Evolutionary conservation across 75 land plant species (phyloP).

Genomic region (Ceratopteris richardii): DNA sequence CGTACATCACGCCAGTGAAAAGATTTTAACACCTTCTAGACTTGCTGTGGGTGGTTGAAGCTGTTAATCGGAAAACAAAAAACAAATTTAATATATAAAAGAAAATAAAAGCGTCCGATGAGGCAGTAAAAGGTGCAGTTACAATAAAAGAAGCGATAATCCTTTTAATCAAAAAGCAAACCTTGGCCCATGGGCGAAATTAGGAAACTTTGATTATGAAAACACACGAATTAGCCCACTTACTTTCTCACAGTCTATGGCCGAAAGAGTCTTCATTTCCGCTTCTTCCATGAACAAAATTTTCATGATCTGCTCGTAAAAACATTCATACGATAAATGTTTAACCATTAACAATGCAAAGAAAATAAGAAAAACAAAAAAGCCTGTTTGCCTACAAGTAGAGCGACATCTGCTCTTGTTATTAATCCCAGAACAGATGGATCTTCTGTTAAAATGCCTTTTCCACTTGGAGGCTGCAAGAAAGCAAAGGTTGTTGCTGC

Average conservation of each 20-base stretch:
- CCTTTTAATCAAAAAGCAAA: background rate
- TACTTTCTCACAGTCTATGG: slow-evolving; percentile 41
- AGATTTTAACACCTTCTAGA: slow-evolving; percentile 3
- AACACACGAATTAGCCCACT: background rate
- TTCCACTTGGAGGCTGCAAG: slow-evolving; percentile 40
- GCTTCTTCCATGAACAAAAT: slow-evolving; percentile 34
- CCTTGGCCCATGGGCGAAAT: too few relatives aligned
- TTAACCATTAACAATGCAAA: too few relatives aligned
- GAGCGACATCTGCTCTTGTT: slow-evolving; percentile 40
- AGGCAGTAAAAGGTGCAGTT: background rate
- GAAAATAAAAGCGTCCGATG: background rate
- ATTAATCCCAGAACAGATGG: slow-evolving; percentile 29
- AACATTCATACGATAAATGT: background rate
- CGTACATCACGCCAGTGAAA: background rate
- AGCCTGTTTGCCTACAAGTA: slow-evolving; percentile 22
- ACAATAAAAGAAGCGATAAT: background rate
- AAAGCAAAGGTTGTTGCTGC: slow-evolving; percentile 7
- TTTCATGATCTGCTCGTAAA: slow-evolving; percentile 23
- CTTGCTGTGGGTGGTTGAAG: slow-evolving; percentile 6
- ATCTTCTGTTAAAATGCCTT: slow-evolving; percentile 38
- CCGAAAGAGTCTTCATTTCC: slow-evolving; percentile 31
- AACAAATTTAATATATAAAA: background rate
- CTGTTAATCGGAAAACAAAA: background rate
- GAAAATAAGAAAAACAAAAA: too few relatives aligned
- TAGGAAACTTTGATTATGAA: too few relatives aligned